Conservation (phyloP, 371 early-diverging fungal genomes). For the Smittium culicis region DNA sequence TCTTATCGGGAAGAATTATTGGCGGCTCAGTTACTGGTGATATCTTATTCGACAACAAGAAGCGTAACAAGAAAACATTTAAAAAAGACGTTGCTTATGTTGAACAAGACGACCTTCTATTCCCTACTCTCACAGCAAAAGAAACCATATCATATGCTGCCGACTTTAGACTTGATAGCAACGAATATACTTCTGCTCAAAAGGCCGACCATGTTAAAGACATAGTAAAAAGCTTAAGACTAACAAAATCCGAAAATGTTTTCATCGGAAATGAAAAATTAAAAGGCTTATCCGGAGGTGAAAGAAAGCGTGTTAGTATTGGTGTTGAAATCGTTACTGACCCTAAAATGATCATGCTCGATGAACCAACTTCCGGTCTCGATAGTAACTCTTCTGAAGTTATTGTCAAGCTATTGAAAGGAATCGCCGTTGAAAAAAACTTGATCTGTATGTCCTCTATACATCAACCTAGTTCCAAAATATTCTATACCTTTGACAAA, state of each 20-base stretch:
- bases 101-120: conserved; percentile 30
- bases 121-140: conserved; percentile 36
- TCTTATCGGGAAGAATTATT: conserved; percentile 36
- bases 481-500: conserved; percentile 50
- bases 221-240: conserved; percentile 42
- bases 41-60: conserved; percentile 43
- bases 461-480: too few relatives aligned
- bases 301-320: too few relatives aligned
- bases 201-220: conserved; percentile 39
- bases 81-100: too few relatives aligned
- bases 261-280: conserved; percentile 48
- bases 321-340: too few relatives aligned
- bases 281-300: conserved; percentile 69
- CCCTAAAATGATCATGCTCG: too few relatives aligned
- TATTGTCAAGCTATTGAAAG: conserved; percentile 41
- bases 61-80: conserved; percentile 46
- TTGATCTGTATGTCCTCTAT: too few relatives aligned
- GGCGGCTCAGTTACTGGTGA: conserved; percentile 44
- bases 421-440: conserved; percentile 40
- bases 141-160: too few relatives aligned
- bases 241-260: too few relatives aligned
- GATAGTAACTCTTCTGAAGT: too few relatives aligned
- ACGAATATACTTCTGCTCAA: conserved; percentile 33
- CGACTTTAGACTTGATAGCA: conserved; percentile 45
- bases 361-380: too few relatives aligned